A percentile compares a stretch with the other conserved stretches of the same genome.
Evolutionary conservation across 345 rosid genomes (phyloP).

Genomic region (Psidium guajava): DNA sequence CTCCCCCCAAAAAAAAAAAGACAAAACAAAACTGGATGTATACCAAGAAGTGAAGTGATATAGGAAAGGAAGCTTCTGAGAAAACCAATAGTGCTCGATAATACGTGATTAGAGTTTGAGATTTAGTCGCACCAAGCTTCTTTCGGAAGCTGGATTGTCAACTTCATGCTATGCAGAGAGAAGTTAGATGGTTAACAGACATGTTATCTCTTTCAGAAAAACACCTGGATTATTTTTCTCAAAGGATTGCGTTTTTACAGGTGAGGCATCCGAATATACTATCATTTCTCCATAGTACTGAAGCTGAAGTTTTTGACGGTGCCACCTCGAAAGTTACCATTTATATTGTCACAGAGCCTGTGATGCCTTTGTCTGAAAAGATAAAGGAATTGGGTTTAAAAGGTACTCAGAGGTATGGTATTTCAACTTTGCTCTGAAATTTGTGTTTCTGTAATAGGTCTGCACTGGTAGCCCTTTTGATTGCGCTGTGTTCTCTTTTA

Average conservation of each 20-base stretch:
- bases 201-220: not conserved
- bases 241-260: constrained; percentile 23
- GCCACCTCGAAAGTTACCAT: constrained; percentile 58
- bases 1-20: not conserved
- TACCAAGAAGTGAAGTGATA: not conserved
- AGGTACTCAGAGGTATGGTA: constrained; percentile 73
- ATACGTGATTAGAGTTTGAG: not conserved
- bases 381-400: constrained; percentile 85
- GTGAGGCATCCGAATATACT: constrained; percentile 96
- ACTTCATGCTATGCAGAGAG: not conserved
- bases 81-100: not conserved
- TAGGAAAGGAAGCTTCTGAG: not conserved
- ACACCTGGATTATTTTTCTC: not conserved
- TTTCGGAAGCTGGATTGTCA: not conserved
- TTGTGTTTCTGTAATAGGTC: not conserved
- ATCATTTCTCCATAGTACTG: constrained; percentile 91
- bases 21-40: not conserved
- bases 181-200: not conserved
- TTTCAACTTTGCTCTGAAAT: not conserved
- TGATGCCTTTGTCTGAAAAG: constrained; percentile 91
- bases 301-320: constrained; percentile 74
- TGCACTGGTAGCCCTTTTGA: not conserved
- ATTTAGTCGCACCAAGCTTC: not conserved
- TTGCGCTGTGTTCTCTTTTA: not conserved
- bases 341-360: constrained; percentile 97